Evolutionary conservation across 2,329 filamentous ascomycete genomes (phyloP).

Genomic region (Ophiostoma novo-ulmi): DNA sequence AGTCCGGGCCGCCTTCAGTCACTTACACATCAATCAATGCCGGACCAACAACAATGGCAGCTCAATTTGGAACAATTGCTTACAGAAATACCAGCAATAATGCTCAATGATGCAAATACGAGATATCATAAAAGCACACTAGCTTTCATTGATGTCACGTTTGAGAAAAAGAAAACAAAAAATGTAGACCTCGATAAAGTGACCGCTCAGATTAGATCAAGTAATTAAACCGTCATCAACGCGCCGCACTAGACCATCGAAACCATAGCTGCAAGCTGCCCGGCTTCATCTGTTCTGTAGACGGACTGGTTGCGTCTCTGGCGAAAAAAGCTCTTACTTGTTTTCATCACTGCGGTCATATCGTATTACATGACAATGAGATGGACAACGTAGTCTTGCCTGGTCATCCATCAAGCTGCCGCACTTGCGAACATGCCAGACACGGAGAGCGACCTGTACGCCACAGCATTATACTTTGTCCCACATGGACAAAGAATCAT

Average conservation of each 20-base stretch:
- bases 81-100: not conserved
- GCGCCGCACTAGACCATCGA: conserved; percentile 37
- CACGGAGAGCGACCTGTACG: not conserved
- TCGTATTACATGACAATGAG: not conserved
- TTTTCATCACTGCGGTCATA: conserved; percentile 28
- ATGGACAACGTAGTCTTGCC: not conserved
- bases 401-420: not conserved
- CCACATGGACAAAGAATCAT: not conserved
- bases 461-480: not conserved
- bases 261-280: conserved; percentile 44
- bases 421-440: not conserved
- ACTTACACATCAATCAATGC: not conserved
- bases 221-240: conserved; percentile 46
- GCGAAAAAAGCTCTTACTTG: conserved; percentile 39
- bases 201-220: conserved; percentile 61
- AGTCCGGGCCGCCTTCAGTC: not conserved
- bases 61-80: not conserved
- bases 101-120: not conserved
- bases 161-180: not conserved
- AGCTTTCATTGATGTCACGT: too few relatives aligned
- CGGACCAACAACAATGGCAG: not conserved
- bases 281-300: conserved; percentile 44
- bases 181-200: conserved; percentile 29
- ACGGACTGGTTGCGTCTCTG: conserved; percentile 36
- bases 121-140: not conserved